Evolutionary conservation across 352 stramenopile species (phyloP).

Genomic region (Phytophthora pinifolia): DNA sequence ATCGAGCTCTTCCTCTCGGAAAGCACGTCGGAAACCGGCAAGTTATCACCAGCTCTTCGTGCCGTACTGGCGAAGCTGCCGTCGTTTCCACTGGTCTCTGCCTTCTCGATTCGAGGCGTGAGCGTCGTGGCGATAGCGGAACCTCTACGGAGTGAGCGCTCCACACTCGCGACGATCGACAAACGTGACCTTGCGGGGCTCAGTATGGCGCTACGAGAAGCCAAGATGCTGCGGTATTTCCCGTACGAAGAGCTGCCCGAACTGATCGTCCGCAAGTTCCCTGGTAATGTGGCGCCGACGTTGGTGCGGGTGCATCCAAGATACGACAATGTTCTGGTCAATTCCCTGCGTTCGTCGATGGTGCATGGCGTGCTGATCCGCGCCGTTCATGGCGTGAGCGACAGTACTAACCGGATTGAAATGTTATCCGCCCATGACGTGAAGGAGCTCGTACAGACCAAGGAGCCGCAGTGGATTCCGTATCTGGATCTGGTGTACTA

Average conservation of each 20-base stretch:
- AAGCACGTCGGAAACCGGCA: constrained; percentile 29
- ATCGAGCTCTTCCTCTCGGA: constrained; percentile 52
- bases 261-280: constrained; percentile 46
- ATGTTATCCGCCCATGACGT: constrained; percentile 57
- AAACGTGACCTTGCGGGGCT: constrained; percentile 56
- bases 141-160: constrained; percentile 35
- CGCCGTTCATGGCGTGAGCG: constrained; percentile 12
- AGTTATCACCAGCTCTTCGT: constrained; percentile 15
- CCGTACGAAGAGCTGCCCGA: constrained; percentile 63
- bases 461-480: constrained; percentile 48
- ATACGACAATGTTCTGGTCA: constrained; percentile 63
- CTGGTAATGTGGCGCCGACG: constrained; percentile 41
- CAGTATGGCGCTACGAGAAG: constrained; percentile 39
- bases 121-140: constrained; percentile 59
- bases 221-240: constrained; percentile 63
- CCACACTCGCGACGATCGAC: constrained; percentile 43
- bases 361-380: constrained; percentile 62
- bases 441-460: constrained; percentile 44
- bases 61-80: constrained; percentile 45
- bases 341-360: constrained; percentile 63
- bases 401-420: constrained; percentile 29
- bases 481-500: constrained; percentile 71
- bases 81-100: constrained; percentile 52
- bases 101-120: constrained; percentile 61
- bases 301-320: constrained; percentile 46